Evolutionary conservation across 2,329 filamentous ascomycete species (phyloP), one percentile per base, ranked within the genome.

Genomic region (Pseudocercospora eumusae): DNA sequence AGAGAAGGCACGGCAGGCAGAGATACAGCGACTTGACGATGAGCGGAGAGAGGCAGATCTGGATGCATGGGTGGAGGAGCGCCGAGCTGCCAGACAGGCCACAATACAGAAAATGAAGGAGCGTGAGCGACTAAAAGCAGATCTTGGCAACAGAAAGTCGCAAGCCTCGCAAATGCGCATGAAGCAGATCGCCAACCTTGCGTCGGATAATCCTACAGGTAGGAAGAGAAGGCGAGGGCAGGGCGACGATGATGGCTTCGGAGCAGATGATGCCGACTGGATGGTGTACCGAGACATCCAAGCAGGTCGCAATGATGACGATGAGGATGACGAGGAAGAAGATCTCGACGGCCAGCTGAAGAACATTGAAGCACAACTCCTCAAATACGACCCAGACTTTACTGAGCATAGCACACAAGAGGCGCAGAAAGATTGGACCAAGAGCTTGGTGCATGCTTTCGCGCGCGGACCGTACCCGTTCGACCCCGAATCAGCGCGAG

Each of bases 191-290:
- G 95, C 95, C 63, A 97, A 96, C 73, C 87, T 99, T 1, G 95
- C 95, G 2, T 93, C 93, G 0, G 95, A 99, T 75, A 88, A 86
- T 5, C 92, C 93, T 0, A 79, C 78, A 6, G 70, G 71, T 21
- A 92, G 93, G 75, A 96, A 96, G 77, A 86, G 93, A 60, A 83
- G 92, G 13, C 87, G 93, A 18, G 92, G 92, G 7, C 91, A 89
- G 3, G 93, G 97, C 73, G 93, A 98, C 73, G 95, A 99, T 71
- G 95, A 99, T 74, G 92, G 91, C 63, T 99, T 99, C 73, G 95
- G 95, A 60, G 93, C 93, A 55, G 93, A 99, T 75, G 95, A 99
- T 73, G 93, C 96, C 61, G 95, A 99, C 76, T 99, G 95, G 95
- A 92, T 92, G 61, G 92, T 99, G 13, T 99, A 99, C 77, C 88